Conservation (phyloP, 2,329 filamentous ascomycete species). For the Sclerotinia borealis region DNA sequence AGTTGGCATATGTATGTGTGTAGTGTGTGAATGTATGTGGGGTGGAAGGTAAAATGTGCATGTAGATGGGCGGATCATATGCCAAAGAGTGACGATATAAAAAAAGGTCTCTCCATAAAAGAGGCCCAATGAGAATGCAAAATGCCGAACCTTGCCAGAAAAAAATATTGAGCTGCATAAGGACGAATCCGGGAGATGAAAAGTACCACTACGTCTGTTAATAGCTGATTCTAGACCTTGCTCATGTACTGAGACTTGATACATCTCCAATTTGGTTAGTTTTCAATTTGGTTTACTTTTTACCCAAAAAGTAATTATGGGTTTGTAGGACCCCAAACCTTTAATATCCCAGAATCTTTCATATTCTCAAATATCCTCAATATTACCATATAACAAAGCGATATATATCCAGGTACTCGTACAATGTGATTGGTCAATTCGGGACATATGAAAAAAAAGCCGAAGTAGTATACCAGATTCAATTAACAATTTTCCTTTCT, state of each 20-base stretch:
- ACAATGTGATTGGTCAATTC: slow-evolving; percentile 20
- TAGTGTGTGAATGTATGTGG: slow-evolving; percentile 17
- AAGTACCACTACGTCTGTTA: slow-evolving; percentile 19
- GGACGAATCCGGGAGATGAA: slow-evolving; percentile 18
- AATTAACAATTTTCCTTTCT: slow-evolving; percentile 19
- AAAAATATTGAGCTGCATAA: slow-evolving; percentile 21
- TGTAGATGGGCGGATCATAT: slow-evolving; percentile 8
- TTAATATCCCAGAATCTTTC: not conserved
- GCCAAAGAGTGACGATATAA: slow-evolving; percentile 18
- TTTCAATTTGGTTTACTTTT: slow-evolving; percentile 16
- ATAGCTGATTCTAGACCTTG: slow-evolving; percentile 4
- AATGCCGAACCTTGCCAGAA: slow-evolving; percentile 8
- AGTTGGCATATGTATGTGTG: slow-evolving; percentile 24
- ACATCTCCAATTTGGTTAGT: slow-evolving; percentile 6
- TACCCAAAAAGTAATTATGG: not conserved
- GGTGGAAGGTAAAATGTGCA: slow-evolving; percentile 15
- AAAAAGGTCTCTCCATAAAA: slow-evolving; percentile 4
- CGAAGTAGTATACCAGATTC: slow-evolving; percentile 17
- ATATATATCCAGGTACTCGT: slow-evolving; percentile 8
- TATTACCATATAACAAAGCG: not conserved
- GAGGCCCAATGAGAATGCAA: slow-evolving; percentile 10
- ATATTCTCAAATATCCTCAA: not conserved
- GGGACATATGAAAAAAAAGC: slow-evolving; percentile 14
- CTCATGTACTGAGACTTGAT: slow-evolving; percentile 13
- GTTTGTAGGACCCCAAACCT: not conserved